Base-by-base conservation (phyloP, 805 yeast species). In the Diddensiella caesifluorescens region DNA sequence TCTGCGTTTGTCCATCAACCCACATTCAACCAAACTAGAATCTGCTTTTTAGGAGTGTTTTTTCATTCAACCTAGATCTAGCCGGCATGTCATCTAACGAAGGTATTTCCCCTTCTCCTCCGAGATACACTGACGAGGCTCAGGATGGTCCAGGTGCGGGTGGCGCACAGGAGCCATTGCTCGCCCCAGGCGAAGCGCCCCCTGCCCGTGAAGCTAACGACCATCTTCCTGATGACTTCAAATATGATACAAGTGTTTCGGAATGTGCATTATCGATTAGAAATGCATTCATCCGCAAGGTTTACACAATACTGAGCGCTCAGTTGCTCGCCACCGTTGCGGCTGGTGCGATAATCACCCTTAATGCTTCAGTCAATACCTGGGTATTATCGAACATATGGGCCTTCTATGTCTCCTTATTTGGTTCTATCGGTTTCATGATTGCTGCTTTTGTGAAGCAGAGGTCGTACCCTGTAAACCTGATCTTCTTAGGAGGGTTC, bases 231-330 rank as follows among this genome's bases (percentile, higher is more conserved):
- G 68, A 86, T 52, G 95, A 85, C 62, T 87, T 86, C 75, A 87
- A 86, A 60, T 85, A 80, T 61, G 76, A 83, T 26, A 82, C 83
- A 4, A 73, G 75, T 39, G 94, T 87, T 19, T 76, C 87, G 3
- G 79, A 83, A 23, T 85, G 95, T 62, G 84, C 82, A 45, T 65
- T 84, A 39, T 77, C 82, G 12, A 70, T 87, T 29, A 76, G 95
- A 52, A 83, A 81, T 50, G 71, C 79, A 59, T 87, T 87, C 53
- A 67, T 84, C 51, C 73, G 88, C 45, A 83, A 83, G 56, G 96
- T 87, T 5, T 88, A 86, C 62, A 67, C 86, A 4, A 69, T 88
- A 35, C 69, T 87, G 38, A 61, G 79, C 9, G 63, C 72, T 4
- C 96, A 87, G 62, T 58, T 87, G 27, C 59, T 78, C 22, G 62